Evolutionary conservation across 2,329 filamentous ascomycete species (phyloP), one percentile per base, ranked within the genome.

Genomic region (Tympanopsis confertula): DNA sequence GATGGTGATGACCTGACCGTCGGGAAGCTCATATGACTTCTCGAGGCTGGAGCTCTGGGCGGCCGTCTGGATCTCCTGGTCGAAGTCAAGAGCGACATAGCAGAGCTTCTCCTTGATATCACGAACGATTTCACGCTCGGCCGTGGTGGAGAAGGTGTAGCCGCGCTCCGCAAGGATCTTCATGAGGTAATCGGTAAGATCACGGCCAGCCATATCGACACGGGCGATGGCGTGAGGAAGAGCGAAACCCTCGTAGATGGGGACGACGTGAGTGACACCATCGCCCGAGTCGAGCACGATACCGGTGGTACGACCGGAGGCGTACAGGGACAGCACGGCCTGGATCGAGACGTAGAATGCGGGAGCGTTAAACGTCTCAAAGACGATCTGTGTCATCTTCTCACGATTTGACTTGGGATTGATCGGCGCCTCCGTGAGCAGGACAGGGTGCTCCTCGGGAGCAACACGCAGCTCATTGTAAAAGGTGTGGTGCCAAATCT

Each of bases 41-140:
- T 98, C 91, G 65, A 98, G 75, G 72, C 76, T 87, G 64, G 91
- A 96, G 73, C 86, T 94, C 79, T 98, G 91, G 65, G 87, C 88
- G 56, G 91, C 91, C 54, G 91, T 98, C 80, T 98, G 91, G 66
- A 98, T 95, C 76, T 98, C 91, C 79, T 98, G 91, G 79, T 98
- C 91, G 59, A 98, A 96, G 78, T 98, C 91, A 53, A 98, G 85
- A 51, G 91, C 91, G 62, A 96, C 91, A 74, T 98, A 98, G 82
- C 91, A 98, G 59, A 98, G 88, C 82, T 96, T 98, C 84, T 98
- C 91, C 84, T 98, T 98, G 78, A 98, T 96, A 68, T 98, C 91
- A 76, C 91, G 89, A 61, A 96, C 91, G 63, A 96, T 98, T 93
- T 96, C 91, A 69, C 91, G 91, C 78, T 98, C 91, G 68, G 91